phyloP scores from a whole-genome alignment of 768 basidiomycete species.

The Daedalea quercina region DNA sequence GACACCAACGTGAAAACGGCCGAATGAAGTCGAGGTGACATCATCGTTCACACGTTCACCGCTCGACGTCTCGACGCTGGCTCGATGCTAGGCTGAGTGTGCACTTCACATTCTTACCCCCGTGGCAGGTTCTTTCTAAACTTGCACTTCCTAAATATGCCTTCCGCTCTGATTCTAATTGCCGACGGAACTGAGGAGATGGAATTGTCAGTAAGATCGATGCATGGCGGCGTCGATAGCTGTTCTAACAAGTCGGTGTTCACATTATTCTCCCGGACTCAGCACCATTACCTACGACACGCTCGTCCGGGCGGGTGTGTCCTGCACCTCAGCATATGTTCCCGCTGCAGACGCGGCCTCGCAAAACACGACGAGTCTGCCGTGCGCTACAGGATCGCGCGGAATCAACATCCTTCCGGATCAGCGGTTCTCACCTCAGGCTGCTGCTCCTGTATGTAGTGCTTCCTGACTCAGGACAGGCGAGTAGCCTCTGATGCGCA shows the following conservation, averaged over 20 bases:
- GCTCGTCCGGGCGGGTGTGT: constrained; percentile 68
- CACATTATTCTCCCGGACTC: constrained; percentile 2
- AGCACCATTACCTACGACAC: constrained; percentile 82
- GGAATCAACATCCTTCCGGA: constrained; percentile 73
- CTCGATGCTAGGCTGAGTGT: too few species aligned
- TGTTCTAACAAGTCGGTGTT: not conserved
- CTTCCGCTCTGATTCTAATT: constrained; percentile 64
- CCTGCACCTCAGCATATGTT: constrained; percentile 58
- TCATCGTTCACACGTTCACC: too few species aligned
- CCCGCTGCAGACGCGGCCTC: constrained; percentile 22
- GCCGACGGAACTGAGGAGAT: constrained; percentile 86
- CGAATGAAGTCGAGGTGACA: too few species aligned
- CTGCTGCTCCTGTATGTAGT: constrained; percentile 14
- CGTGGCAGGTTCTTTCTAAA: not conserved
- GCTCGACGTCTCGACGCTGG: too few species aligned
- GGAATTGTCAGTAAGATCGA: constrained; percentile 82
- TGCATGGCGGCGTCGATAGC: too few species aligned
- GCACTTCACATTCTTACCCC: not conserved
- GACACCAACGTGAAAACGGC: too few species aligned
- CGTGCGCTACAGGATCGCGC: constrained; percentile 58
- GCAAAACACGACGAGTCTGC: constrained; percentile 28
- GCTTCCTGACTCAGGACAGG: not conserved
- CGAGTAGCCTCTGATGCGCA: not conserved
- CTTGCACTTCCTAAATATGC: constrained; percentile 13
- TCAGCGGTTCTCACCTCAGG: constrained; percentile 27